These are phyloP conservation scores for Talaromyces sp. DNA, from an alignment of 2,329 filamentous ascomycete species.

Conservation along the genomic window DNA sequence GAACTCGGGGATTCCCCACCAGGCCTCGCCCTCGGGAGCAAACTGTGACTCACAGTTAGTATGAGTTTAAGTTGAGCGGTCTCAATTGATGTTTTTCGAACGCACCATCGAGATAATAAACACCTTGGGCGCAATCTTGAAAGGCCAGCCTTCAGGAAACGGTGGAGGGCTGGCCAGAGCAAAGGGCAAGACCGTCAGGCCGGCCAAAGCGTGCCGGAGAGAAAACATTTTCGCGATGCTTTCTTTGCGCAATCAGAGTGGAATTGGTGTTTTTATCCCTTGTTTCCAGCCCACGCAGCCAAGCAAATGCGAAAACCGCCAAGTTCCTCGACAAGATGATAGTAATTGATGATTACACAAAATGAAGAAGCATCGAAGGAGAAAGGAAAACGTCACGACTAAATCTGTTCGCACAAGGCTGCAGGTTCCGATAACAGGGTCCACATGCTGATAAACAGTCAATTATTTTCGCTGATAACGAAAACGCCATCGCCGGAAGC, in stretches of 20 bases:
- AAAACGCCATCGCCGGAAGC: neutral
- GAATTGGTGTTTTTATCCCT: neutral
- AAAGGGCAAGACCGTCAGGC: neutral
- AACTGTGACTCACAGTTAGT: conserved; percentile 44
- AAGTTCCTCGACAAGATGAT: no score
- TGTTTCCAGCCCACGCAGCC: neutral
- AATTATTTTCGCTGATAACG: neutral
- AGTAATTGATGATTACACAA: neutral
- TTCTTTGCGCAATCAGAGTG: neutral
- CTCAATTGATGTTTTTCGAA: neutral
- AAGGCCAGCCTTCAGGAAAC: neutral
- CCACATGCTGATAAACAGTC: neutral
- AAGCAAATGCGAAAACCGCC: neutral
- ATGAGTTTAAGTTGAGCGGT: neutral
- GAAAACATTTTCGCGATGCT: neutral
- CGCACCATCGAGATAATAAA: neutral
- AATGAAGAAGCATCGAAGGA: neutral
- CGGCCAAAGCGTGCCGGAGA: neutral
- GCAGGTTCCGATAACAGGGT: neutral
- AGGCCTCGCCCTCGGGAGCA: conserved; percentile 56
- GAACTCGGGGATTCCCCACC: conserved; percentile 54
- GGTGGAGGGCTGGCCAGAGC: neutral
- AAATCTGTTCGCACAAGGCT: neutral
- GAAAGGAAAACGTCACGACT: neutral
- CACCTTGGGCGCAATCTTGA: neutral